Conservation (phyloP, 192 early-diverging fungal species). For the Podila horticola region DNA sequence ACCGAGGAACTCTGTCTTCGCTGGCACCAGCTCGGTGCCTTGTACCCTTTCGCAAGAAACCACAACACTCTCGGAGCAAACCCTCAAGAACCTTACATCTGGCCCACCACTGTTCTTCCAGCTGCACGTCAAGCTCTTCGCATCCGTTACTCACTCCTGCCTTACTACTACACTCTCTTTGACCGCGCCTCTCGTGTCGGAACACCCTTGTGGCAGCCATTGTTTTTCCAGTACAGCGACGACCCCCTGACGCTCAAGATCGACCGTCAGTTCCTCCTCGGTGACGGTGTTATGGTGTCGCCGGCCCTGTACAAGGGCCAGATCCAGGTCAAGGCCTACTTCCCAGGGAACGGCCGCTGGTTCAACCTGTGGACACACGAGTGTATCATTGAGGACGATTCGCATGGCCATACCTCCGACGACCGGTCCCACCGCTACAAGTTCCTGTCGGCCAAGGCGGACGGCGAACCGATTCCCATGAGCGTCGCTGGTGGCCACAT, state of each 20-base stretch:
- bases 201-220: slow-evolving; percentile 62
- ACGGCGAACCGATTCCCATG: slow-evolving; percentile 67
- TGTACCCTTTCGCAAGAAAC: slow-evolving; percentile 71
- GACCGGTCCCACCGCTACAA: slow-evolving; percentile 24
- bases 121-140: slow-evolving; percentile 60
- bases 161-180: slow-evolving; percentile 70
- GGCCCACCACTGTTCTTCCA: slow-evolving; percentile 62
- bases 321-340: slow-evolving; percentile 65
- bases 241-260: slow-evolving; percentile 44
- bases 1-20: slow-evolving; percentile 72
- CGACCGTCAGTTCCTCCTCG: slow-evolving; percentile 71
- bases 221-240: slow-evolving; percentile 64
- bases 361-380: slow-evolving; percentile 66
- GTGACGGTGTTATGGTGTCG: slow-evolving; percentile 64
- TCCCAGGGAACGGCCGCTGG: slow-evolving; percentile 68
- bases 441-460: slow-evolving; percentile 57
- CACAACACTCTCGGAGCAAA: slow-evolving; percentile 63
- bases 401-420: not conserved
- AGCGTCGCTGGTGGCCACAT: slow-evolving; percentile 69
- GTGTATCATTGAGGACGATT: slow-evolving; percentile 22
- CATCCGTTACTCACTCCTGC: slow-evolving; percentile 68
- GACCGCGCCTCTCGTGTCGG: slow-evolving; percentile 60
- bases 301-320: slow-evolving; percentile 64
- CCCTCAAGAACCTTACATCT: slow-evolving; percentile 72
- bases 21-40: slow-evolving; percentile 72